These are phyloP conservation scores for Anthoceros angustus DNA, from an alignment of 225 moss, liverwort and hornwort species.

Conservation along the genomic window DNA sequence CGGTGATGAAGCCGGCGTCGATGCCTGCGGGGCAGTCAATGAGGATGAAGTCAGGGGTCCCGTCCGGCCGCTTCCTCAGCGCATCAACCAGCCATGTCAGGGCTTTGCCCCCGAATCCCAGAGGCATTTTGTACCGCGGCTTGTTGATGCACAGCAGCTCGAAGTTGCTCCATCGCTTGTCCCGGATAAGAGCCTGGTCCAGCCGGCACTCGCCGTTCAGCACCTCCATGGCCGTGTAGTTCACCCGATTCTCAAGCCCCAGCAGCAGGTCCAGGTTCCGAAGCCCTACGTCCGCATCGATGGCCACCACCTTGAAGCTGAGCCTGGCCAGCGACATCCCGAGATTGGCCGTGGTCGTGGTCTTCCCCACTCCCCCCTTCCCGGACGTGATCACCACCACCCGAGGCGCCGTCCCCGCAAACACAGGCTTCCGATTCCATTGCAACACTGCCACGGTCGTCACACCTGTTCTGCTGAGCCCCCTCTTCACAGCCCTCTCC, in stretches of 20 bases:
- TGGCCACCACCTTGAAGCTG: slow-evolving; percentile 89
- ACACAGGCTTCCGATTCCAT: slow-evolving; percentile 84
- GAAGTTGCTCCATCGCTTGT: slow-evolving; percentile 98
- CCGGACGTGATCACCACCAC: slow-evolving; percentile 97
- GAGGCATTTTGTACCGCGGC: slow-evolving; percentile 91
- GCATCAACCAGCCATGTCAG: slow-evolving; percentile 98
- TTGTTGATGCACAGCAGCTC: slow-evolving; percentile 96
- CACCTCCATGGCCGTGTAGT: slow-evolving; percentile 98
- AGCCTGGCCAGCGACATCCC: slow-evolving; percentile 91
- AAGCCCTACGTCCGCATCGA: slow-evolving; percentile 88
- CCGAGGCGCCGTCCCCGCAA: slow-evolving; percentile 55
- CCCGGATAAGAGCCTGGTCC: slow-evolving; percentile 87
- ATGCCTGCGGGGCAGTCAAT: slow-evolving; percentile 98
- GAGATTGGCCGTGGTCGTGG: slow-evolving; percentile 89
- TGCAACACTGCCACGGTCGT: slow-evolving; percentile 52
- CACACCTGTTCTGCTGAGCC: not conserved
- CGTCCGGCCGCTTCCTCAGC: slow-evolving; percentile 75
- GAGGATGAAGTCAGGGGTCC: slow-evolving; percentile 70
- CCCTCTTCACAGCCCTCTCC: not conserved
- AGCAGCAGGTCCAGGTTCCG: slow-evolving; percentile 87
- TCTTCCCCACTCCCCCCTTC: slow-evolving; percentile 93
- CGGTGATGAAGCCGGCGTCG: slow-evolving; percentile 93
- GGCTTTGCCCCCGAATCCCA: slow-evolving; percentile 96
- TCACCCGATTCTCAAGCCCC: slow-evolving; percentile 93
- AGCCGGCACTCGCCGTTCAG: slow-evolving; percentile 91